phyloP scores from a whole-genome alignment of 179 eudicot genomes.

The Silene coronaria region DNA sequence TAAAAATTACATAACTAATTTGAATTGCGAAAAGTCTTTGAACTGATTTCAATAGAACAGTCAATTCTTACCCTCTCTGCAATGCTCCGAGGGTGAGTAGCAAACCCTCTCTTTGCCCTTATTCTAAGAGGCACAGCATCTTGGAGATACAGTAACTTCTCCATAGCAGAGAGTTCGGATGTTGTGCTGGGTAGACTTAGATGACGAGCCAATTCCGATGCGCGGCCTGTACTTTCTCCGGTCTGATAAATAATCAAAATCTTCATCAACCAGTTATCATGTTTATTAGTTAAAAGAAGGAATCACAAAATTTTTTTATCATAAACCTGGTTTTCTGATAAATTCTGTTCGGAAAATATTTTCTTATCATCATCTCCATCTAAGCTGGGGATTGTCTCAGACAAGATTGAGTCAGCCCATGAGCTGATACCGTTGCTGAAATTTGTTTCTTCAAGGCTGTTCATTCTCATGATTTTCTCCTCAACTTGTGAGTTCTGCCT shows the following conservation, averaged over 20 bases:
- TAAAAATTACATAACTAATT: not conserved
- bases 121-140: slow-evolving; percentile 61
- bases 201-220: slow-evolving; percentile 51
- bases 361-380: slow-evolving; percentile 27
- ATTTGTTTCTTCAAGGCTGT: slow-evolving; percentile 24
- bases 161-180: slow-evolving; percentile 45
- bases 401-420: slow-evolving; percentile 35
- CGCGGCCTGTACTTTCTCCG: slow-evolving; percentile 35
- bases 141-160: slow-evolving; percentile 51
- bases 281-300: slow-evolving; percentile 8
- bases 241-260: slow-evolving; percentile 32
- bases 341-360: slow-evolving; percentile 28
- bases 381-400: slow-evolving; percentile 26
- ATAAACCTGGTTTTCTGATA: slow-evolving; percentile 34
- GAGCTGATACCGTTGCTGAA: slow-evolving; percentile 27
- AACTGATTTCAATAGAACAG: not conserved
- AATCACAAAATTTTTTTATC: not conserved
- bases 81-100: slow-evolving; percentile 91
- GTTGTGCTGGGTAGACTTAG: slow-evolving; percentile 63
- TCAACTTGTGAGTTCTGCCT: slow-evolving; percentile 24
- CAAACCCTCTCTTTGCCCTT: slow-evolving; percentile 84
- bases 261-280: slow-evolving; percentile 6
- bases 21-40: not conserved
- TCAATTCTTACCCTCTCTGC: slow-evolving; percentile 77
- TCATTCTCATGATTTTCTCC: slow-evolving; percentile 19